These are phyloP conservation scores for Musa beccarii DNA, from an alignment of 176 grass and related monocot species.

Conservation along the genomic window DNA sequence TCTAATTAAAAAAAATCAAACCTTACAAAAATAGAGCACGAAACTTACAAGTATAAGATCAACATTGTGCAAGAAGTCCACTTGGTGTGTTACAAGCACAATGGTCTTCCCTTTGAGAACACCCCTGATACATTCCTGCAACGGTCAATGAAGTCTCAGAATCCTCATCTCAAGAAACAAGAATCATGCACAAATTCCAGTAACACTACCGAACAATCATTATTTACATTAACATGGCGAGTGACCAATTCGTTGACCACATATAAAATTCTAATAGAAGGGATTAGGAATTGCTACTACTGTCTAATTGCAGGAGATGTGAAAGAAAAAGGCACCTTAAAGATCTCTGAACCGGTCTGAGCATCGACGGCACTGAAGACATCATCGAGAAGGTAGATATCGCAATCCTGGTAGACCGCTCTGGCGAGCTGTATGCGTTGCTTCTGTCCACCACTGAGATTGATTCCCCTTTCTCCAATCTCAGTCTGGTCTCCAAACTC, in stretches of 20 bases:
- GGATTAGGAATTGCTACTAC: too few species aligned
- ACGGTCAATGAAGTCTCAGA: not conserved
- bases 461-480: slow-evolving; percentile 96
- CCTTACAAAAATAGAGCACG: not conserved
- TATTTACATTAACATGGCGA: too few species aligned
- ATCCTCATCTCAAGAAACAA: not conserved
- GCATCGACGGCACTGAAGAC: slow-evolving; percentile 95
- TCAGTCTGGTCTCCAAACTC: slow-evolving; percentile 98
- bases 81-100: slow-evolving; percentile 90
- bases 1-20: not conserved
- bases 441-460: slow-evolving; percentile 95
- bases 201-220: too few species aligned
- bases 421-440: slow-evolving; percentile 92
- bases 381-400: slow-evolving; percentile 91
- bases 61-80: slow-evolving; percentile 95
- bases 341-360: slow-evolving; percentile 78
- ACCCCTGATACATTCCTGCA: slow-evolving; percentile 77
- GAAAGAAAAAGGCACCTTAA: slow-evolving; percentile 41
- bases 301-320: too few species aligned
- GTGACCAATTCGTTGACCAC: too few species aligned
- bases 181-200: too few species aligned
- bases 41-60: slow-evolving; percentile 68
- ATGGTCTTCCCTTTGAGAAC: slow-evolving; percentile 78
- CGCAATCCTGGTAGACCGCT: slow-evolving; percentile 82
- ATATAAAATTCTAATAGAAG: too few species aligned